These are phyloP conservation scores for Pyrenophora graminea DNA, from an alignment of 2,329 filamentous ascomycete genomes.

Conservation along the genomic window DNA sequence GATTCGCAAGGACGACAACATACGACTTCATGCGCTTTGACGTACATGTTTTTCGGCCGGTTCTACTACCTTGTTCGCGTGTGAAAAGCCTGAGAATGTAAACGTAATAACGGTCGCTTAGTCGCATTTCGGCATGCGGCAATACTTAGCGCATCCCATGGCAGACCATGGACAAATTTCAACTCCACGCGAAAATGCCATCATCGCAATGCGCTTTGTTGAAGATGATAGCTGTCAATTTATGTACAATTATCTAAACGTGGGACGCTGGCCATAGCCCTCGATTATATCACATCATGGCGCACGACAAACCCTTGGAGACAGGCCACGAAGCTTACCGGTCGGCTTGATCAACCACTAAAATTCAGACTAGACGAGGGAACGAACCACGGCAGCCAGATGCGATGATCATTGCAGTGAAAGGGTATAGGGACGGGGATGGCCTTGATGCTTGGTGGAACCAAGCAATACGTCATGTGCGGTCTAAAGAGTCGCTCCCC, in stretches of 20 bases:
- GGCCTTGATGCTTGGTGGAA: constrained; percentile 2
- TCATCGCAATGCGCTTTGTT: neutral
- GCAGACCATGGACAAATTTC: neutral
- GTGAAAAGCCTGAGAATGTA: constrained; percentile 8
- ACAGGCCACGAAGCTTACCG: neutral
- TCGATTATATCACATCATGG: too few species aligned
- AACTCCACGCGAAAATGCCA: neutral
- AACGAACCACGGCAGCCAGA: constrained; percentile 14
- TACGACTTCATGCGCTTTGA: neutral
- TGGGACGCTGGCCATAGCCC: neutral
- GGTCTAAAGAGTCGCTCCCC: constrained; percentile 12
- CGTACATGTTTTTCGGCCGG: constrained; percentile 2
- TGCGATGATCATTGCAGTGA: constrained; percentile 19
- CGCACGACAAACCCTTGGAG: too few species aligned
- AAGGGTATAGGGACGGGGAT: constrained; percentile 2
- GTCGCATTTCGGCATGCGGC: constrained; percentile 10
- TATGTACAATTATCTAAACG: too few species aligned
- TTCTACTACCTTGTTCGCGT: constrained; percentile 7
- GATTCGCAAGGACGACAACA: neutral
- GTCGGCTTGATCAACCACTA: neutral
- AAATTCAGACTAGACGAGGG: neutral
- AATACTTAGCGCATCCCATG: constrained; percentile 2
- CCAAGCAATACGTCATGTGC: constrained; percentile 20
- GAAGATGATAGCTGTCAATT: neutral
- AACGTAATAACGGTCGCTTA: constrained; percentile 13